These are phyloP conservation scores for Entrophospora sp. DNA, from an alignment of 192 early-diverging fungal species.

Conservation along the genomic window DNA sequence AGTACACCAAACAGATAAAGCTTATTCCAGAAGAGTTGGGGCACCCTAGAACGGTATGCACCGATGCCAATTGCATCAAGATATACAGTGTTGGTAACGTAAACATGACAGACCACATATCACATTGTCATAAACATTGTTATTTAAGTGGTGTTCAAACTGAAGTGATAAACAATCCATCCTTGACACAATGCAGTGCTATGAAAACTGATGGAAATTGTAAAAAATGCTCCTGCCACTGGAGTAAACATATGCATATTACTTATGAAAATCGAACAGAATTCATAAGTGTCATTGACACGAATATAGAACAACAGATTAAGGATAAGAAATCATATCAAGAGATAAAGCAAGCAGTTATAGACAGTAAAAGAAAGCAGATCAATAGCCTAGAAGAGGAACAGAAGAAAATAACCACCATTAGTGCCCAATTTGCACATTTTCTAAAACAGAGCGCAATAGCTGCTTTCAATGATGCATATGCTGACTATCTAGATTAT, in stretches of 20 bases:
- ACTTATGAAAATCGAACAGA: slow-evolving; percentile 10
- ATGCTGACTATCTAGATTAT: slow-evolving; percentile 24
- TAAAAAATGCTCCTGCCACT: slow-evolving; percentile 20
- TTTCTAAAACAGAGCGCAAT: slow-evolving; percentile 26
- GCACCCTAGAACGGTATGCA: slow-evolving; percentile 26
- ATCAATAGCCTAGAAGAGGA: slow-evolving; percentile 20
- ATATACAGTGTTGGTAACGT: not conserved
- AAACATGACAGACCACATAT: slow-evolving; percentile 20
- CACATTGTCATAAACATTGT: slow-evolving; percentile 26
- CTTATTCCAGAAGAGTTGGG: slow-evolving; percentile 17
- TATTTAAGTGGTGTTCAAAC: slow-evolving; percentile 13
- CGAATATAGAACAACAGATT: slow-evolving; percentile 17
- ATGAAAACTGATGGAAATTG: slow-evolving; percentile 20
- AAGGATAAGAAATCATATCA: slow-evolving; percentile 14
- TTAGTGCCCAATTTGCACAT: slow-evolving; percentile 20
- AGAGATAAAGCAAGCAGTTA: slow-evolving; percentile 16
- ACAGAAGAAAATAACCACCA: slow-evolving; percentile 21
- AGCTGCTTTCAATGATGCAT: slow-evolving; percentile 21
- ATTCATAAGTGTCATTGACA: slow-evolving; percentile 20
- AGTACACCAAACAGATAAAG: slow-evolving; percentile 18
- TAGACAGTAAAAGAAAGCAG: not conserved
- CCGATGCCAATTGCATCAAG: slow-evolving; percentile 1
- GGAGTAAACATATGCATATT: slow-evolving; percentile 25
- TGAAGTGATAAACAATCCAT: slow-evolving; percentile 20
- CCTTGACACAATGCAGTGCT: slow-evolving; percentile 15